Evolutionary conservation across 73 alveolate genomes (phyloP).

Genomic region (Diophrys sp.): DNA sequence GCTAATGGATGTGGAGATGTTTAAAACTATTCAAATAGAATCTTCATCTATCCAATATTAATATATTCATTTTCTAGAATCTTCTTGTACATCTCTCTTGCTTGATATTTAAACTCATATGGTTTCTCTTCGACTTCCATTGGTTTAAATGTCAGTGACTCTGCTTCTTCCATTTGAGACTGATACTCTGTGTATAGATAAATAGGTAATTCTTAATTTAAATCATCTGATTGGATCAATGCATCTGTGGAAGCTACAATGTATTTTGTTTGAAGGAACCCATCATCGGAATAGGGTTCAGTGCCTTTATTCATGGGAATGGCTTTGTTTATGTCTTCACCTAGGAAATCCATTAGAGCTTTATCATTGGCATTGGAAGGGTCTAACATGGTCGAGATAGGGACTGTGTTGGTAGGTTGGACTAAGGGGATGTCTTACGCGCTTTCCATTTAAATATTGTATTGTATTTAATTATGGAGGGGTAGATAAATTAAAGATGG

Average conservation of each 20-base stretch:
- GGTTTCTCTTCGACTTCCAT: conserved; percentile 58
- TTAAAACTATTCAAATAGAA: neutral
- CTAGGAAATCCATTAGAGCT: neutral
- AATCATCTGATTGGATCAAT: neutral
- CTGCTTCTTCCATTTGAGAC: conserved; percentile 47
- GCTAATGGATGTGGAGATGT: neutral
- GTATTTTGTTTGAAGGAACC: neutral
- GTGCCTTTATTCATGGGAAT: neutral
- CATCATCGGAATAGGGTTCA: too few species aligned
- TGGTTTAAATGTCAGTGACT: conserved; percentile 20
- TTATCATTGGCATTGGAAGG: neutral
- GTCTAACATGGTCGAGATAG: neutral
- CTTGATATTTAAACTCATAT: conserved; percentile 65
- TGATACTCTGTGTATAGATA: conserved; percentile 52
- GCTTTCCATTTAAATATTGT: too few species aligned
- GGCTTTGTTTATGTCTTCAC: neutral
- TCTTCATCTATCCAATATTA: neutral
- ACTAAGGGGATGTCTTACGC: neutral
- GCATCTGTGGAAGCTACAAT: neutral
- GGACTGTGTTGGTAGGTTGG: too few species aligned
- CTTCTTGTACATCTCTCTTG: conserved; percentile 60
- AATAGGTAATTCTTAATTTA: conserved; percentile 13
- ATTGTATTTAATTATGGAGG: conserved; percentile 93
- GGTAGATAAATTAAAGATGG: conserved; percentile 77
- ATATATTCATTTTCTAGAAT: conserved; percentile 38